Base-by-base conservation (phyloP, 1,284 basidiomycete species). In the Polyporus tsugae region DNA sequence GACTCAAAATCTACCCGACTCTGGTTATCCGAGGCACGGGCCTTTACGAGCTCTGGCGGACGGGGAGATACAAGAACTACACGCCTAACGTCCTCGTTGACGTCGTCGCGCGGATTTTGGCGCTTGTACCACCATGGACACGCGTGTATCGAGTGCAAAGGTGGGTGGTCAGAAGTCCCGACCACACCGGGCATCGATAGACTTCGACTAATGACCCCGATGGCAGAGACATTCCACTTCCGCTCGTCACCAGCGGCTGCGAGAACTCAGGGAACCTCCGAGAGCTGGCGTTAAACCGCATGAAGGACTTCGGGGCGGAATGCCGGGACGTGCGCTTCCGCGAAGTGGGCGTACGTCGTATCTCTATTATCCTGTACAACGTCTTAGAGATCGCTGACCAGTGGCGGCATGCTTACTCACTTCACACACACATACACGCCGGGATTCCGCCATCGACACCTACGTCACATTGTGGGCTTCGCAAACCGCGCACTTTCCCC, bases 281-380 rank as follows among this genome's bases (percentile, higher is more conserved):
- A 64, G 97, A 99, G 80, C 85, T 99, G 59, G 97, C 98, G 36
- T 85, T 99, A 52, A 97, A 97, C 74, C 90, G 98, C 29, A 98
- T 99, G 96, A 97, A 97, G 81, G 98, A 99, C 80, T 99, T 99
- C 82, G 98, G 98, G 46, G 95, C 95, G 49, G 95, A 97, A 75
- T 99, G 98, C 81, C 89, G 98, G 64, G 98, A 99, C 79, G 97
- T 99, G 38, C 91, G 98, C 59, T 98, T 95, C 83, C 93, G 98
- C 62, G 98, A 99, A 88, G 98, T 99, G 58, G 98, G 98, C 55
- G 93, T 98, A 82, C 78, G 92, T 87, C 60, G 49, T 63, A 25
- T 60, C 52, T 58, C 55, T n/a, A 19, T 57, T 57, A 66, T 52
- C 60, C 36, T 58, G 13, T 60, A 17, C 42, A 46, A 19, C 22